These are phyloP conservation scores for Lithospermum erythrorhizon DNA, from an alignment of 257 asterid species.

Conservation along the genomic window DNA sequence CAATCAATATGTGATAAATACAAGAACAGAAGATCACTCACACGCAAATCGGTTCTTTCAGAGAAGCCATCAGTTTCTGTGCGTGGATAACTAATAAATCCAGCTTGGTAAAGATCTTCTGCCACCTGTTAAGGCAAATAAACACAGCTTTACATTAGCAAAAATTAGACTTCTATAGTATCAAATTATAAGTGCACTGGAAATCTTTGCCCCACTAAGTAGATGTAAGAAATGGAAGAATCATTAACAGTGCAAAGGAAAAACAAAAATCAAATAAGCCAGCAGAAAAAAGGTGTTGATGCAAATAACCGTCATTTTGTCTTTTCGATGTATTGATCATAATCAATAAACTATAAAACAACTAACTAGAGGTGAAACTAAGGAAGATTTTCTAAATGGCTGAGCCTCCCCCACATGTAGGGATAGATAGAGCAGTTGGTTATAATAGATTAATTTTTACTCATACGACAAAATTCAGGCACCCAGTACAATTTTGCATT, in stretches of 20 bases:
- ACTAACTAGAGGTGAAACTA: too few species aligned
- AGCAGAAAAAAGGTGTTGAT: neutral
- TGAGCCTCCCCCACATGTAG: too few species aligned
- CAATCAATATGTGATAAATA: neutral
- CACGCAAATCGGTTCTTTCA: slow-evolving; percentile 59
- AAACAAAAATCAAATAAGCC: neutral
- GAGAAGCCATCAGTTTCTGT: slow-evolving; percentile 94
- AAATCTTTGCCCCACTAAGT: neutral
- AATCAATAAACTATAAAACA: too few species aligned
- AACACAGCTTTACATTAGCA: slow-evolving; percentile 5
- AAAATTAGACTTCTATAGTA: neutral
- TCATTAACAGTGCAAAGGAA: neutral
- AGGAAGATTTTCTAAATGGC: neutral
- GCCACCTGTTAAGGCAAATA: slow-evolving; percentile 52
- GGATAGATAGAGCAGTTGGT: too few species aligned
- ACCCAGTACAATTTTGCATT: too few species aligned
- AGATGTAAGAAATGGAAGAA: neutral
- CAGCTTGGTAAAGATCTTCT: slow-evolving; percentile 93
- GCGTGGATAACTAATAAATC: slow-evolving; percentile 98
- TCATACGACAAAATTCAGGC: too few species aligned
- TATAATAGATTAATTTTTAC: too few species aligned
- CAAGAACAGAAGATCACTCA: slow-evolving; percentile 23
- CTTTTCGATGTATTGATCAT: too few species aligned
- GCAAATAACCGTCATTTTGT: too few species aligned
- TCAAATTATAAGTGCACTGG: neutral